Evolutionary conservation across 192 early-diverging fungal species (phyloP), one percentile per base, ranked within the genome.

Genomic region (Gonapodya sp.): DNA sequence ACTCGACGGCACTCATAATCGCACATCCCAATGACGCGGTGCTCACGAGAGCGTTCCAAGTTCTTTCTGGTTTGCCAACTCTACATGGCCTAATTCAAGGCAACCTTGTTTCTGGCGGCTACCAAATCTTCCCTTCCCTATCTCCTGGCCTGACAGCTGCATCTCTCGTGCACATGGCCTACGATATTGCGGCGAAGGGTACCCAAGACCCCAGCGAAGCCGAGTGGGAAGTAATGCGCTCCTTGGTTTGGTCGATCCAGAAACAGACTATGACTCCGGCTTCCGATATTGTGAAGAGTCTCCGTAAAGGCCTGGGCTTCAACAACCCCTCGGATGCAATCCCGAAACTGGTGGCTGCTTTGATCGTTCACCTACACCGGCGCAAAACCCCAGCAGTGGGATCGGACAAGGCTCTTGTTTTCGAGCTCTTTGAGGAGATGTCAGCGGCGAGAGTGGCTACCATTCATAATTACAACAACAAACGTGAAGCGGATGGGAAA

Each of bases 11-110:
- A 18, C 34, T 83, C 31, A 83, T 83, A 14, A 75, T 83, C 34
- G 81, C 82, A 18, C 82, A 83, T 73, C 82, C 82, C 34, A 73
- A 83, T 35, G 82, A 83, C 73, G 73, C 80, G 34, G 81, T 83
- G 2, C 82, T 83, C 33, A 77, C 82, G 31, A 64, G 46, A 34
- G 81, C 73, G 1, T 83, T 46, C 64, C 72, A 73, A 81, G 36
- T 73, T 1, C 73, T 83, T 18, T 80, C 82, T n/a, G 14, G 31
- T 2, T 77, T 83, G 16, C 82, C 82, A 34, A 35, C 37, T 73
- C 64, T 83, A 1, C 81, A 83, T 36, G 82, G 82, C 2, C 14
- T 83, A 18, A 83, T 83, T 79, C 82, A 83, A 73, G 79, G 79
- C 32, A 82, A 83, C 36, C 75, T 83, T n/a, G 82, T 83, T 2